phyloP scores from a whole-genome alignment of 139 green algal species.

The Pleodorina starrii region DNA sequence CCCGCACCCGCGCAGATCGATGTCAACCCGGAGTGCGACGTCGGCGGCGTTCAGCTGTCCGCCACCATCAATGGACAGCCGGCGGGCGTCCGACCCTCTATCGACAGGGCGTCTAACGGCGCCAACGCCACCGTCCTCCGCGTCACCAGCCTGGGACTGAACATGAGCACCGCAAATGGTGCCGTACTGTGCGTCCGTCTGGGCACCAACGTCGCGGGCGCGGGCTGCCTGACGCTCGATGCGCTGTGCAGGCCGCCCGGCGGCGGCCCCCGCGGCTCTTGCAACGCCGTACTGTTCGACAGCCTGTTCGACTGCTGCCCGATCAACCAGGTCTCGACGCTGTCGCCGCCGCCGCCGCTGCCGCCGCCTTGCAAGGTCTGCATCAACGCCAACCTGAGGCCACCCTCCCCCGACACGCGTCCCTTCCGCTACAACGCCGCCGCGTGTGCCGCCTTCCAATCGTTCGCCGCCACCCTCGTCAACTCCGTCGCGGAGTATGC shows the following conservation, averaged over 20 bases:
- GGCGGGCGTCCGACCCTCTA: not conserved
- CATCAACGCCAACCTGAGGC: too few species aligned
- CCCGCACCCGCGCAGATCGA: not conserved
- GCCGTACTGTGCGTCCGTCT: not conserved
- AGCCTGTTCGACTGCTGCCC: not conserved
- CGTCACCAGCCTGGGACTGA: not conserved
- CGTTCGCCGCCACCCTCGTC: too few species aligned
- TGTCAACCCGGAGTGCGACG: not conserved
- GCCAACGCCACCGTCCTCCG: not conserved
- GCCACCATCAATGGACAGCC: not conserved
- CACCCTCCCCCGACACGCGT: too few species aligned
- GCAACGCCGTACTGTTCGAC: not conserved
- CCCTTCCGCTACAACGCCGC: too few species aligned
- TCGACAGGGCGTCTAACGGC: not conserved
- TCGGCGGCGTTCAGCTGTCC: not conserved
- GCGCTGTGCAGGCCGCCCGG: not conserved
- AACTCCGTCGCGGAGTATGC: too few species aligned
- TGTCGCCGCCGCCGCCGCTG: too few species aligned
- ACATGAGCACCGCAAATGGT: not conserved
- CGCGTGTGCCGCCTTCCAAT: too few species aligned
- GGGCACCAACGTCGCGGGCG: not conserved
- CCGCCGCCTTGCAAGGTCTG: too few species aligned
- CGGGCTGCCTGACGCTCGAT: not conserved
- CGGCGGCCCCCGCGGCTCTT: not conserved
- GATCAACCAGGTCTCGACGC: not conserved